Base-by-base conservation (phyloP, 2,329 filamentous ascomycete species). In the Niveomyces coronatus region DNA sequence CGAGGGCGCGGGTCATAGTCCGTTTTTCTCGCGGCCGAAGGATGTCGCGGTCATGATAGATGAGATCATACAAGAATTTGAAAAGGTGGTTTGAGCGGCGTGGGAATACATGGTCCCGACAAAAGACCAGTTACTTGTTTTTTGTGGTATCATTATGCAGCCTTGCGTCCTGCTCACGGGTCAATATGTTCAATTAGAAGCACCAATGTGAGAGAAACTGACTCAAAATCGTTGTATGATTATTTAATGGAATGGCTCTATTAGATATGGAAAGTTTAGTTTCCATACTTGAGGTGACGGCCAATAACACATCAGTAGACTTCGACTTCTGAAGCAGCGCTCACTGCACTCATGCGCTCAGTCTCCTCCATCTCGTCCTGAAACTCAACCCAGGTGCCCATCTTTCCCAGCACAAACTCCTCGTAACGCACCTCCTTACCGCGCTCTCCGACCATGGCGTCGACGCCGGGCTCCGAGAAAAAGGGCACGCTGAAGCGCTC, bases 241-340 rank as follows among this genome's bases (percentile, higher is more conserved):
- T n/a, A n/a, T n/a, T n/a, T n/a, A n/a, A n/a, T n/a, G n/a, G n/a
- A n/a, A n/a, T n/a, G n/a, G n/a, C n/a, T n/a, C n/a, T n/a, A n/a
- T n/a, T n/a, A n/a, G n/a, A n/a, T n/a, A n/a, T n/a, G n/a, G n/a
- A n/a, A n/a, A n/a, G n/a, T n/a, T n/a, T n/a, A n/a, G n/a, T n/a
- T n/a, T n/a, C n/a, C n/a, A n/a, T n/a, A n/a, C n/a, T n/a, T n/a
- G n/a, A n/a, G n/a, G n/a, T n/a, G n/a, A n/a, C n/a, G n/a, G n/a
- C n/a, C n/a, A n/a, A n/a, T n/a, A n/a, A n/a, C n/a, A n/a, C n/a
- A n/a, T 31, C 11, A 31, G 11, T 37, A 37, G 7, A n/a, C 34
- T 14, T 19, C 20, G 15, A 39, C 37, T 18, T 34, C 65, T 61
- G 9, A 66, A 62, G 2, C 22, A 10, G 39, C 42, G 22, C 42